Evolutionary conservation across 2,329 filamentous ascomycete species (phyloP).

Genomic region (Aspergillus tanneri): DNA sequence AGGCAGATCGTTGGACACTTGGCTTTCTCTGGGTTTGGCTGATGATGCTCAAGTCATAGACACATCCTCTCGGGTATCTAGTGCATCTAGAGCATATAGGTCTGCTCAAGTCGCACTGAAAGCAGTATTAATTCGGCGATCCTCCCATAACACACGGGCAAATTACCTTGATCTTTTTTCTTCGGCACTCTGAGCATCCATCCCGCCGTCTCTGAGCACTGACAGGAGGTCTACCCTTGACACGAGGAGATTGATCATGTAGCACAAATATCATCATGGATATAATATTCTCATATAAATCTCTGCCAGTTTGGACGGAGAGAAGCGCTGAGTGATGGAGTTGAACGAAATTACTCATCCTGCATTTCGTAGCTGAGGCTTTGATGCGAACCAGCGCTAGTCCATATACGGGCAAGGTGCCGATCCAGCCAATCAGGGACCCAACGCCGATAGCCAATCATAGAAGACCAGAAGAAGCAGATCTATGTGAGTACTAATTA

Average conservation of each 20-base stretch:
- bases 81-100: conserved; percentile 29
- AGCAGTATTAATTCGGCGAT: neutral
- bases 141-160: neutral
- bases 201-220: conserved; percentile 26
- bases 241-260: neutral
- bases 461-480: too few species aligned
- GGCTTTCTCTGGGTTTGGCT: conserved; percentile 1
- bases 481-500: too few species aligned
- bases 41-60: conserved; percentile 27
- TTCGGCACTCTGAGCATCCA: conserved; percentile 31
- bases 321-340: too few species aligned
- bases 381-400: neutral
- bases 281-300: too few species aligned
- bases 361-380: neutral
- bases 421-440: conserved; percentile 6
- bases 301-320: too few species aligned
- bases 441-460: too few species aligned
- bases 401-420: neutral
- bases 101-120: conserved; percentile 28
- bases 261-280: neutral
- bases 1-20: conserved; percentile 2
- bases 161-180: conserved; percentile 31
- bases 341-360: neutral
- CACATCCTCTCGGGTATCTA: conserved; percentile 25
- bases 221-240: neutral